phyloP scores from a whole-genome alignment of 140 eudicot species.

The Cichorium intybus region DNA sequence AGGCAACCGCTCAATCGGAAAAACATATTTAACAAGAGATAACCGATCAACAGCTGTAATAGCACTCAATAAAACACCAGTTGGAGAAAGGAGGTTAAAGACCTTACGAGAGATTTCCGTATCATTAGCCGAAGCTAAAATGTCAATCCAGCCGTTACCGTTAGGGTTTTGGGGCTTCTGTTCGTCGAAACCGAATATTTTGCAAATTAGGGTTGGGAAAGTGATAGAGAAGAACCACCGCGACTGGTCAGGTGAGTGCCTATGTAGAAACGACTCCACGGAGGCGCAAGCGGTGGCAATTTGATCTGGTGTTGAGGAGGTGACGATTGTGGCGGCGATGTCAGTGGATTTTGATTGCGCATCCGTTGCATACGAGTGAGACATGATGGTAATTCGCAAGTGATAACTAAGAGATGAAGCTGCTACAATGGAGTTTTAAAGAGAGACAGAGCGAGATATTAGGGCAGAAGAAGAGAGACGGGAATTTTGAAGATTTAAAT shows the following conservation, averaged over 20 bases:
- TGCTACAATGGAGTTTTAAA: slow-evolving; percentile 2
- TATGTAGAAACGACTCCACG: slow-evolving; percentile 57
- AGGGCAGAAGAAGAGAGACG: slow-evolving; percentile 21
- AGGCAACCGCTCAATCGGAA: slow-evolving; percentile 81
- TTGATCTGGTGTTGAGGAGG: slow-evolving; percentile 60
- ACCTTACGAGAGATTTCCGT: slow-evolving; percentile 40
- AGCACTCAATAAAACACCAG: slow-evolving; percentile 54
- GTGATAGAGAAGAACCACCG: slow-evolving; percentile 91
- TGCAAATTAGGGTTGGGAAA: slow-evolving; percentile 83
- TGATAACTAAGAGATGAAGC: slow-evolving; percentile 8
- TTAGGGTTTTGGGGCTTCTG: slow-evolving; percentile 42
- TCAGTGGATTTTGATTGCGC: slow-evolving; percentile 70
- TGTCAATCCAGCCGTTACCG: slow-evolving; percentile 65
- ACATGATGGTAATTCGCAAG: slow-evolving; percentile 35
- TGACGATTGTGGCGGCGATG: slow-evolving; percentile 56
- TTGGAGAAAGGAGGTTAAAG: slow-evolving; percentile 58
- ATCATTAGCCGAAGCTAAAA: slow-evolving; percentile 37
- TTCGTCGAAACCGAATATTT: slow-evolving; percentile 79
- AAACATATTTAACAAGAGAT: slow-evolving; percentile 75
- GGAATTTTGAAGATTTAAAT: slow-evolving; percentile 35
- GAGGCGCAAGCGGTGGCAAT: slow-evolving; percentile 61
- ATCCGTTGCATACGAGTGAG: slow-evolving; percentile 69
- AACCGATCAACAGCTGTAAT: slow-evolving; percentile 69
- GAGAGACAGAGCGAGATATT: slow-evolving; percentile 24
- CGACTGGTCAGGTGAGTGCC: slow-evolving; percentile 73